Conservation (phyloP, 2,329 filamentous ascomycete genomes). For the Didymella pinodella region DNA sequence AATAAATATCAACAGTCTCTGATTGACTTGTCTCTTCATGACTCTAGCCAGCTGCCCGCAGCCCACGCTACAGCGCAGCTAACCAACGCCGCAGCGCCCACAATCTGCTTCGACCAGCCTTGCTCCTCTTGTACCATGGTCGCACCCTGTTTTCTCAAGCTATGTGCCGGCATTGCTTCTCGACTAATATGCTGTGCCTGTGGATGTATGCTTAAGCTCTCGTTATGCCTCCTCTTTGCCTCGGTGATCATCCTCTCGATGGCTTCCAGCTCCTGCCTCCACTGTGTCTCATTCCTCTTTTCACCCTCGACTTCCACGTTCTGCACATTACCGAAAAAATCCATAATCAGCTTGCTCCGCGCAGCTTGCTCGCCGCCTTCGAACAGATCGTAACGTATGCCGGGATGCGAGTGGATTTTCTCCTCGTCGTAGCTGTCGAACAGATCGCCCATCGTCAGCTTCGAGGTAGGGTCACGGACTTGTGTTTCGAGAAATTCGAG, state of each 20-base stretch:
- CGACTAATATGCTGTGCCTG: constrained; percentile 36
- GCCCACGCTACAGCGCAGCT: constrained; percentile 53
- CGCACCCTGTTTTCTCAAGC: constrained; percentile 41
- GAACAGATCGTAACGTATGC: constrained; percentile 95
- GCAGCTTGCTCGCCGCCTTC: constrained; percentile 80
- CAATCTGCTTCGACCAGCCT: constrained; percentile 51
- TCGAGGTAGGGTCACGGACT: constrained; percentile 83
- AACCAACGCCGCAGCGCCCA: constrained; percentile 51
- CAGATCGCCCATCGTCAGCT: constrained; percentile 89
- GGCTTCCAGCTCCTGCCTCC: constrained; percentile 76
- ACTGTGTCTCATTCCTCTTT: constrained; percentile 53
- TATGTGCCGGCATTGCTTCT: constrained; percentile 29
- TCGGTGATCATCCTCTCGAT: constrained; percentile 70
- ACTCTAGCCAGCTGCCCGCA: constrained; percentile 51
- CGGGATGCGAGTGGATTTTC: constrained; percentile 93
- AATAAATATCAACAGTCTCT: constrained; percentile 3
- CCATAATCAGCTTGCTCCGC: constrained; percentile 82
- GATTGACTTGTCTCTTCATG: constrained; percentile 20
- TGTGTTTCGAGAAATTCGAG: constrained; percentile 88
- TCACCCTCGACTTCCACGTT: constrained; percentile 84
- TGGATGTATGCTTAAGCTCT: constrained; percentile 33
- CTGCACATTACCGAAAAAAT: constrained; percentile 98
- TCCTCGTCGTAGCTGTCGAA: constrained; percentile 96
- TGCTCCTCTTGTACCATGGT: constrained; percentile 48
- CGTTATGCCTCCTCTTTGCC: constrained; percentile 53